phyloP scores from a whole-genome alignment of 2,329 filamentous ascomycete genomes.

The Pseudohalonectria lignicola region DNA sequence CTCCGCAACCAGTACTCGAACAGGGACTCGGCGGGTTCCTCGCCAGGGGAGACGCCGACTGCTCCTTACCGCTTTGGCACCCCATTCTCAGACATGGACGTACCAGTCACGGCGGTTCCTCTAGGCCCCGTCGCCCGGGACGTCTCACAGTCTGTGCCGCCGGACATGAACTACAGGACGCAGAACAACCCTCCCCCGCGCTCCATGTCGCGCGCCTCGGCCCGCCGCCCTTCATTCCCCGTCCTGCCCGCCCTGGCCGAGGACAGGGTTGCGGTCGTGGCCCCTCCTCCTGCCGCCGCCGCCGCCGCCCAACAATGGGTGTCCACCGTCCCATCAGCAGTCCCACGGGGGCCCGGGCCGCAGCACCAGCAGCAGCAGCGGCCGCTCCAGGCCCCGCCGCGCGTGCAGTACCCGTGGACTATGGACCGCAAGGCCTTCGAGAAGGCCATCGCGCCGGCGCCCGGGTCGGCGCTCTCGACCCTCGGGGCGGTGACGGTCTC shows the following conservation, averaged over 20 bases:
- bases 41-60: conserved; percentile 46
- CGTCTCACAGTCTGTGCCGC: conserved; percentile 81
- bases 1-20: conserved; percentile 6
- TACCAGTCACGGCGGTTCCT: conserved; percentile 65
- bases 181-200: conserved; percentile 25
- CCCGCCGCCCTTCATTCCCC: conserved; percentile 55
- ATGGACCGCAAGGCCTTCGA: conserved; percentile 33
- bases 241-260: conserved; percentile 61
- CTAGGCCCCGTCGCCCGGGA: conserved; percentile 66
- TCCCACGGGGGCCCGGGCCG: not conserved
- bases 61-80: conserved; percentile 69
- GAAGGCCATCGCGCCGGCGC: conserved; percentile 28
- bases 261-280: conserved; percentile 32
- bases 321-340: conserved; percentile 16
- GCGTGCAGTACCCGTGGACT: conserved; percentile 45
- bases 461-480: conserved; percentile 7
- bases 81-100: conserved; percentile 83
- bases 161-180: conserved; percentile 74
- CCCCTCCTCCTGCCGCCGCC: conserved; percentile 9
- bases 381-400: conserved; percentile 39
- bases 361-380: conserved; percentile 15
- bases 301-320: conserved; percentile 23
- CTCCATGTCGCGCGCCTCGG: conserved; percentile 43
- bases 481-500: conserved; percentile 3
- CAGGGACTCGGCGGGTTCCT: conserved; percentile 15